phyloP scores from a whole-genome alignment of 352 stramenopile species.

The Globisporangium recalcitrans region DNA sequence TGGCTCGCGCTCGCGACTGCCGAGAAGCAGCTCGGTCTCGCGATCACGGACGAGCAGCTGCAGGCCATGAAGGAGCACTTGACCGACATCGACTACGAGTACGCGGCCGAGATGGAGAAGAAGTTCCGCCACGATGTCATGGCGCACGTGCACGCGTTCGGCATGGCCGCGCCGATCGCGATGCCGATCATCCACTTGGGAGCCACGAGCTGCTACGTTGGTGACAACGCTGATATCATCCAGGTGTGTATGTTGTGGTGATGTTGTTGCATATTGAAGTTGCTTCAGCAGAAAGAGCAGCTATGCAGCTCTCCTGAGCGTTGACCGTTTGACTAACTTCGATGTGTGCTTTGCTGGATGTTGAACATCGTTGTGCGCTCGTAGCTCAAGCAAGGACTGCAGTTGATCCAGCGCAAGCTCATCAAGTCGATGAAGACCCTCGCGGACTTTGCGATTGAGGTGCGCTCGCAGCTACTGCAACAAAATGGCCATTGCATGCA shows the following conservation, averaged over 20 bases:
- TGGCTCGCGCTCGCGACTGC: conserved; percentile 96
- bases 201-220: conserved; percentile 97
- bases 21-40: conserved; percentile 96
- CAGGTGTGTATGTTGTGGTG: conserved; percentile 47
- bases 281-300: neutral
- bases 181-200: conserved; percentile 99
- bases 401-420: conserved; percentile 96
- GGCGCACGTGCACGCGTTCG: conserved; percentile 98
- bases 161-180: conserved; percentile 92
- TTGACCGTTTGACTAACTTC: too few species aligned
- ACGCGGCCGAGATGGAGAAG: conserved; percentile 96
- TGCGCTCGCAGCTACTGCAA: neutral
- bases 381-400: conserved; percentile 91
- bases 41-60: conserved; percentile 97
- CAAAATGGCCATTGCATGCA: too few species aligned
- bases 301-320: too few species aligned
- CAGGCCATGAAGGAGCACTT: conserved; percentile 94
- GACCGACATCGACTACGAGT: conserved; percentile 97
- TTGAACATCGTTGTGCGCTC: neutral
- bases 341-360: conserved; percentile 1
- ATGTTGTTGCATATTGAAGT: neutral
- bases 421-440: conserved; percentile 95
- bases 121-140: conserved; percentile 99
- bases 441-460: conserved; percentile 88
- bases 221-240: conserved; percentile 99